Percentiles rank a stretch among this genome's conserved stretches.
phyloP scores from a whole-genome alignment of 495 filamentous ascomycete species.

The Podospora anserina region DNA sequence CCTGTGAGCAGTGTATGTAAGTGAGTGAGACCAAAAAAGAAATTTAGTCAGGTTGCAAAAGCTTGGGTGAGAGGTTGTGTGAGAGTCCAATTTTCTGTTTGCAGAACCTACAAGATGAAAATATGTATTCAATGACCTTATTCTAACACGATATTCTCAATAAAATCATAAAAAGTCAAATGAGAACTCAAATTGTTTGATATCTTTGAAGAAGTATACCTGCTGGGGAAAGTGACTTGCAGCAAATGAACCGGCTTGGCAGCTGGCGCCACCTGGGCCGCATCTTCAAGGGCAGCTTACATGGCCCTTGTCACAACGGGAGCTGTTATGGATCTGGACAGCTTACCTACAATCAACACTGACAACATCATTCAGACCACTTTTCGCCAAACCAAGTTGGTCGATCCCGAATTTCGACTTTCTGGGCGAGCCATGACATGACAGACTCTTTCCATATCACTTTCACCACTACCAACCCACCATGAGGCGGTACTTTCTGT shows the following conservation, averaged over 20 bases:
- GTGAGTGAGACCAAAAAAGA: background rate
- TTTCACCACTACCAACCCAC: slow-evolving; percentile 25
- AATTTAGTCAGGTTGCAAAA: background rate
- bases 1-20: background rate
- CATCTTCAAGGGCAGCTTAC: background rate
- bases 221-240: background rate
- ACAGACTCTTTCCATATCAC: slow-evolving; percentile 9
- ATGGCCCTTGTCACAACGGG: background rate
- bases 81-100: background rate
- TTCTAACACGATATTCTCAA: no score
- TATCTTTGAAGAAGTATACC: background rate
- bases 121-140: no score
- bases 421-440: slow-evolving; percentile 23
- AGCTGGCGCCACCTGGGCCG: background rate
- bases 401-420: background rate
- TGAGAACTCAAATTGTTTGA: background rate
- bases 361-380: slow-evolving; percentile 2
- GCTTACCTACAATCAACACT: slow-evolving; percentile 4
- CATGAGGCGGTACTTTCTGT: slow-evolving; percentile 43
- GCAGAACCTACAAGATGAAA: background rate
- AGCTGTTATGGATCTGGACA: slow-evolving; percentile 4
- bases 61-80: background rate
- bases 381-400: slow-evolving; percentile 1
- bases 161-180: background rate
- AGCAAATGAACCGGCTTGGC: background rate